phyloP scores from a whole-genome alignment of 148 eudicot species.

The Amaranthus palmeri region DNA sequence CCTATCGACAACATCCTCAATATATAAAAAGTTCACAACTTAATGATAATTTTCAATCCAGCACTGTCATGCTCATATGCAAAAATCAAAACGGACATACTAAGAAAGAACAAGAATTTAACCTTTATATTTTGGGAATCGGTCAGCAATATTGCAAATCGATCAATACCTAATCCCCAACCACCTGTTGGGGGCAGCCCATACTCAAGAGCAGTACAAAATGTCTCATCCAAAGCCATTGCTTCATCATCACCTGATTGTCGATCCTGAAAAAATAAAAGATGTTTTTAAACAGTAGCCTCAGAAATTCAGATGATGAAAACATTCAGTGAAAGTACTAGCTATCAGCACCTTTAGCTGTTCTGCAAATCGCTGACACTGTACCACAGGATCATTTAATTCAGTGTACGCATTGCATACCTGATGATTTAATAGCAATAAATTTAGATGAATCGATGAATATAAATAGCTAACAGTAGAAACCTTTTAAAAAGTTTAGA shows the following conservation, averaged over 20 bases:
- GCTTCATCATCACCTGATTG: slow-evolving; percentile 93
- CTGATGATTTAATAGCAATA: slow-evolving; percentile 25
- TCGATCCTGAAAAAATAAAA: slow-evolving; percentile 53
- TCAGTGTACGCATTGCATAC: slow-evolving; percentile 91
- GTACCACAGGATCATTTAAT: slow-evolving; percentile 86
- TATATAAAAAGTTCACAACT: no score
- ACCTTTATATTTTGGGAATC: slow-evolving; percentile 93
- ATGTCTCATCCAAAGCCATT: slow-evolving; percentile 87
- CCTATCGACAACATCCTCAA: no score
- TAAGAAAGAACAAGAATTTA: background rate
- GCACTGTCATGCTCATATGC: background rate
- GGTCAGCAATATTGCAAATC: slow-evolving; percentile 74
- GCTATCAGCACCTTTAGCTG: slow-evolving; percentile 59
- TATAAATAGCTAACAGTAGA: no score
- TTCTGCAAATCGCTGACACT: slow-evolving; percentile 69
- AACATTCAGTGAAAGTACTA: background rate
- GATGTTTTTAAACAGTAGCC: background rate
- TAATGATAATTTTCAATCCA: no score
- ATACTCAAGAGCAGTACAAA: slow-evolving; percentile 75
- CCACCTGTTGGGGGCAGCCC: slow-evolving; percentile 92
- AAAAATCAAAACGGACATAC: background rate
- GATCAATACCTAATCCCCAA: slow-evolving; percentile 87
- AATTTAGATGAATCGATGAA: background rate
- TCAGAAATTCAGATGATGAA: no score
- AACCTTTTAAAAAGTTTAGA: background rate